Conservation (phyloP, 805 yeast species). For the Sugiyamaella lignohabitans region DNA sequence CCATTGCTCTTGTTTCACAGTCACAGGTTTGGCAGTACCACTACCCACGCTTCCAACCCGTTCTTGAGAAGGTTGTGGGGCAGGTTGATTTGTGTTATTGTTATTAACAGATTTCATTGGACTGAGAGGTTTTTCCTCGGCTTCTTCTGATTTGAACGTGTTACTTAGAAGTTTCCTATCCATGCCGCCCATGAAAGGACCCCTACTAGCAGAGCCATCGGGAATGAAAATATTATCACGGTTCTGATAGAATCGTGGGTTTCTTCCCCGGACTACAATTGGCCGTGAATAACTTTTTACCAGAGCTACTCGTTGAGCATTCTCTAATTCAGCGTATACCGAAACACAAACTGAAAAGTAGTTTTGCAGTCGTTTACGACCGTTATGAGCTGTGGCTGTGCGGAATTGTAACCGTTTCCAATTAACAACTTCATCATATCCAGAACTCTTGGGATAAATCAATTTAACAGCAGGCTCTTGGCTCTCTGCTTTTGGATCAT, state of each 20-base stretch:
- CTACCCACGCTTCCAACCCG: no score
- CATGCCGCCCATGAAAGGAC: not conserved
- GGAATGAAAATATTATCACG: slow-evolving; percentile 43
- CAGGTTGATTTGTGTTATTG: not conserved
- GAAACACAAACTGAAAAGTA: slow-evolving; percentile 19
- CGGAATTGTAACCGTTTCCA: slow-evolving; percentile 32
- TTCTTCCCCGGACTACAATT: slow-evolving; percentile 53
- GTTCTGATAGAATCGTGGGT: slow-evolving; percentile 53
- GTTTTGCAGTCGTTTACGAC: slow-evolving; percentile 25
- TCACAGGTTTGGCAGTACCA: not conserved
- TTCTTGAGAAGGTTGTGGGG: not conserved
- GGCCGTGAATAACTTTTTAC: slow-evolving; percentile 35
- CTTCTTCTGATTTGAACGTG: slow-evolving; percentile 1
- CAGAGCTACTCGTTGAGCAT: slow-evolving; percentile 19
- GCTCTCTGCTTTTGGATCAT: slow-evolving; percentile 11
- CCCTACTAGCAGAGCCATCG: slow-evolving; percentile 15
- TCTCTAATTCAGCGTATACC: slow-evolving; percentile 25
- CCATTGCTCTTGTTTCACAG: slow-evolving; percentile 1
- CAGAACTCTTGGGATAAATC: slow-evolving; percentile 22
- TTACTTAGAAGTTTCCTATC: not conserved
- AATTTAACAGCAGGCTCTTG: slow-evolving; percentile 23
- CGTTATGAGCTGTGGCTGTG: slow-evolving; percentile 31
- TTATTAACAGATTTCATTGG: not conserved
- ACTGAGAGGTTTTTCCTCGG: not conserved
- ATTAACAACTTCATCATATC: slow-evolving; percentile 24